Conservation (phyloP, 306 rosid species). For the Cicer yamashitae region DNA sequence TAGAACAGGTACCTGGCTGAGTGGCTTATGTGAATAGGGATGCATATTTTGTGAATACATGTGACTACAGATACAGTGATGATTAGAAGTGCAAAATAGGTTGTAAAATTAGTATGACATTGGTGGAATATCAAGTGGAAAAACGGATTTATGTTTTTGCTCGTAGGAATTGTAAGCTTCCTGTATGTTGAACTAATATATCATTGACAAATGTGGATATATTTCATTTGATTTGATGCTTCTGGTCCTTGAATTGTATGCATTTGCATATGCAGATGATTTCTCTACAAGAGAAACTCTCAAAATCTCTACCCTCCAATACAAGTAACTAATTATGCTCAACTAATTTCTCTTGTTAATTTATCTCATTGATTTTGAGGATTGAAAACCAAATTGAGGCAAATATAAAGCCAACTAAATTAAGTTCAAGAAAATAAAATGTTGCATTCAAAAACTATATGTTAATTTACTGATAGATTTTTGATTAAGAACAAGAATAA, state of each 20-base stretch:
- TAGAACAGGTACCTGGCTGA: neutral
- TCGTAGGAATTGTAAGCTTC: slow-evolving; percentile 2
- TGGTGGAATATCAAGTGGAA: slow-evolving; percentile 5
- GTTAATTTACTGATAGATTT: neutral
- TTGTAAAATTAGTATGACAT: neutral
- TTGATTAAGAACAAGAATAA: neutral
- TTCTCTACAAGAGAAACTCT: neutral
- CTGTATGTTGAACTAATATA: slow-evolving; percentile 7
- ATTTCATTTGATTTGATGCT: slow-evolving; percentile 24
- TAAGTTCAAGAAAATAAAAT: neutral
- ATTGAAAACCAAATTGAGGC: neutral
- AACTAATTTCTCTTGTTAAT: neutral
- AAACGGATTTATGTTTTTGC: neutral
- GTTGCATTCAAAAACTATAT: neutral
- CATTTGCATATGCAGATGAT: neutral
- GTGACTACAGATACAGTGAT: slow-evolving; percentile 38
- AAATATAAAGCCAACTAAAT: slow-evolving; percentile 10
- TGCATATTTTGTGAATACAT: slow-evolving; percentile 38
- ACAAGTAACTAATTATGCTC: neutral
- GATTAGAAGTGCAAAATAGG: slow-evolving; percentile 25
- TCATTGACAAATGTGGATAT: neutral
- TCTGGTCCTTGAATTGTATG: slow-evolving; percentile 13
- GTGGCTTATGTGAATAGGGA: slow-evolving; percentile 37
- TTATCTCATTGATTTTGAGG: neutral
- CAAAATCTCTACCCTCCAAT: slow-evolving; percentile 8